A percentile compares a stretch with the other conserved stretches of the same genome.
Conservation (phyloP, 768 basidiomycete genomes). For the Suillus discolor region DNA sequence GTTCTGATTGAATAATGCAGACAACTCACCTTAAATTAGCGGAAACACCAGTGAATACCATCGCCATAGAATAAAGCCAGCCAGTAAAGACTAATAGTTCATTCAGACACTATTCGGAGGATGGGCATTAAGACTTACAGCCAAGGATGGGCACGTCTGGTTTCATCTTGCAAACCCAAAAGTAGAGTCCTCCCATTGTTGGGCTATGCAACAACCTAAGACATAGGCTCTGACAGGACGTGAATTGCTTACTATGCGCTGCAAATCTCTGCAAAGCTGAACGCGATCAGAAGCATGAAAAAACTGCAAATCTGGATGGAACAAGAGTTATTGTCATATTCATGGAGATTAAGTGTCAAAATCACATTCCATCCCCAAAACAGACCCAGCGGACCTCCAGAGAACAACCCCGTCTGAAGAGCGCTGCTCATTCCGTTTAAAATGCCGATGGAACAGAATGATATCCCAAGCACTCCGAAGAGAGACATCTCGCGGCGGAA, state of each 20-base stretch:
- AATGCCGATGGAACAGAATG: constrained; percentile 62
- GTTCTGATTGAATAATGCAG: background rate
- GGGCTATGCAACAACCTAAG: constrained; percentile 37
- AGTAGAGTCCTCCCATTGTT: constrained; percentile 61
- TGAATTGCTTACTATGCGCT: constrained; percentile 50
- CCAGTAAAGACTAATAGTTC: constrained; percentile 46
- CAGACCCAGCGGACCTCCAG: constrained; percentile 57
- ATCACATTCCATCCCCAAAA: constrained; percentile 68
- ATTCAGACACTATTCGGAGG: background rate
- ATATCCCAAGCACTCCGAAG: constrained; percentile 60
- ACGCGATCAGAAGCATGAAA: constrained; percentile 59
- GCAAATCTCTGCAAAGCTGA: constrained; percentile 60
- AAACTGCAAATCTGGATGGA: constrained; percentile 49
- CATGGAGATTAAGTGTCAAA: constrained; percentile 2
- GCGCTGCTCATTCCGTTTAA: constrained; percentile 63
- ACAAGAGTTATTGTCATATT: background rate
- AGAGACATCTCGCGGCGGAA: constrained; percentile 63
- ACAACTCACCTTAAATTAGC: constrained; percentile 51
- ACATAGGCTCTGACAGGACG: background rate
- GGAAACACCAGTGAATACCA: constrained; percentile 61
- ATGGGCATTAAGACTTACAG: constrained; percentile 36
- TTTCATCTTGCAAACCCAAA: constrained; percentile 66
- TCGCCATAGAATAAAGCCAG: constrained; percentile 62
- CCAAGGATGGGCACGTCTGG: constrained; percentile 54
- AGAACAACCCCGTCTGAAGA: constrained; percentile 60